These are phyloP conservation scores for Rhodotorula glutinis DNA, from an alignment of 1,284 basidiomycete species.

Conservation along the genomic window DNA sequence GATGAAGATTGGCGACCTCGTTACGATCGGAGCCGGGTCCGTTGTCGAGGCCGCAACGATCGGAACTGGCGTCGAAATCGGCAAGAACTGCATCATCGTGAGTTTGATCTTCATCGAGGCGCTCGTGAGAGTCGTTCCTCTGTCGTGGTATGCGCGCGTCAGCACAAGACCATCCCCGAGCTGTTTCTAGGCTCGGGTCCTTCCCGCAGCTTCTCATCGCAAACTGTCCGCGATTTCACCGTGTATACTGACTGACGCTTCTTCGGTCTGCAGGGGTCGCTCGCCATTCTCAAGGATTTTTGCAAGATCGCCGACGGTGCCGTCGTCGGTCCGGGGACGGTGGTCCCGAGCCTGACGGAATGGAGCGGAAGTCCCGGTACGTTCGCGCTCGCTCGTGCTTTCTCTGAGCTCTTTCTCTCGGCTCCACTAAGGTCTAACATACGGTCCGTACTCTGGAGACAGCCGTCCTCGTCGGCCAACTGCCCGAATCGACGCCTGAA, in stretches of 20 bases:
- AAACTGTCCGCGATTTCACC: no score
- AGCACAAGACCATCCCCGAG: no score
- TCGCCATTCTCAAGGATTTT: conserved; percentile 94
- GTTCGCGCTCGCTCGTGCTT: conserved; percentile 19
- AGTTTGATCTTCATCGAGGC: no score
- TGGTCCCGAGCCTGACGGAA: conserved; percentile 80
- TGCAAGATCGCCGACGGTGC: conserved; percentile 82
- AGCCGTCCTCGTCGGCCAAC: conserved; percentile 76
- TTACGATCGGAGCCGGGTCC: conserved; percentile 80
- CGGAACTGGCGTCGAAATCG: conserved; percentile 90
- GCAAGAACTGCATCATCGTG: conserved; percentile 90
- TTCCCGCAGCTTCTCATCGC: no score
- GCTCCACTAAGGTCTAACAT: no score
- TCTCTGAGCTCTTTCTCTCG: background rate
- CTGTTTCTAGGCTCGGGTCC: no score
- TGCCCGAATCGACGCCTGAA: conserved; percentile 87
- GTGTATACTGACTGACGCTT: no score
- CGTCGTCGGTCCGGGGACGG: conserved; percentile 85
- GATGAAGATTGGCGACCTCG: conserved; percentile 92
- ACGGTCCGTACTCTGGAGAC: background rate
- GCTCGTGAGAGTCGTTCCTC: no score
- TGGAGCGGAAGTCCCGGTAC: conserved; percentile 87
- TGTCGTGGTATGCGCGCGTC: no score
- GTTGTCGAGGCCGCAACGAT: conserved; percentile 93
- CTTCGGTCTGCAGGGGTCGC: conserved; percentile 74